Conservation (phyloP, 2,329 filamentous ascomycete genomes). For the Ophiostoma angusticollis region DNA sequence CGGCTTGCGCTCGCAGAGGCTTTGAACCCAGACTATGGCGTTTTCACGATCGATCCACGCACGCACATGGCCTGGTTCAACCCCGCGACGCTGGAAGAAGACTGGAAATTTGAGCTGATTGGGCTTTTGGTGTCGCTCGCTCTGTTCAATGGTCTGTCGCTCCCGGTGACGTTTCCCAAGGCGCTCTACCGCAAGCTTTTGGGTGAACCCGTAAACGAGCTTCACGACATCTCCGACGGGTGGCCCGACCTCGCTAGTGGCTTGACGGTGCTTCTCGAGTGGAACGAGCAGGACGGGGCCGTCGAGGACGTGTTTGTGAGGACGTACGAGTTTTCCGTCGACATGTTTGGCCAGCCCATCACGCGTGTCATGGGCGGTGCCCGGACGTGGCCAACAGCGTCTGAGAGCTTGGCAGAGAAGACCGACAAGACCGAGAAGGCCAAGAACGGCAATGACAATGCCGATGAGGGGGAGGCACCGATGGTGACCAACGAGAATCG, state of each 20-base stretch:
- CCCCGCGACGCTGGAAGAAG: conserved; percentile 65
- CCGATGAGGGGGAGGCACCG: no score
- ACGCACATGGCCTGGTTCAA: conserved; percentile 82
- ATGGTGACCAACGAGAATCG: conserved; percentile 76
- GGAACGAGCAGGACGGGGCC: conserved; percentile 60
- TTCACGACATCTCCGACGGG: conserved; percentile 71
- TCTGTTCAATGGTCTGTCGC: conserved; percentile 81
- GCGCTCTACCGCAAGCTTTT: conserved; percentile 74
- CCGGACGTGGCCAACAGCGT: no score
- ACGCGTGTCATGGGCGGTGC: conserved; percentile 40
- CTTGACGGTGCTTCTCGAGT: conserved; percentile 59
- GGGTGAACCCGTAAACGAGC: conserved; percentile 50
- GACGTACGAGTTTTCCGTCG: conserved; percentile 73
- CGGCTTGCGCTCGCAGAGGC: conserved; percentile 69
- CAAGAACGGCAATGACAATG: background rate
- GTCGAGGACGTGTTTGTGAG: conserved; percentile 73
- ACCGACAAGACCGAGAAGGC: background rate
- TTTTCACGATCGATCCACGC: conserved; percentile 64
- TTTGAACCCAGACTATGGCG: conserved; percentile 62
- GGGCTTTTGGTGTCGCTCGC: conserved; percentile 82
- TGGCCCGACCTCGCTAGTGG: conserved; percentile 75
- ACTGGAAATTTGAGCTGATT: conserved; percentile 83
- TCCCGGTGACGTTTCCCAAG: conserved; percentile 79
- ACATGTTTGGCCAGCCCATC: conserved; percentile 42
- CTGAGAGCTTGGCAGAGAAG: conserved; percentile 3